Conservation (phyloP, 2,329 filamentous ascomycete genomes). For the Colletotrichum viniferum region DNA sequence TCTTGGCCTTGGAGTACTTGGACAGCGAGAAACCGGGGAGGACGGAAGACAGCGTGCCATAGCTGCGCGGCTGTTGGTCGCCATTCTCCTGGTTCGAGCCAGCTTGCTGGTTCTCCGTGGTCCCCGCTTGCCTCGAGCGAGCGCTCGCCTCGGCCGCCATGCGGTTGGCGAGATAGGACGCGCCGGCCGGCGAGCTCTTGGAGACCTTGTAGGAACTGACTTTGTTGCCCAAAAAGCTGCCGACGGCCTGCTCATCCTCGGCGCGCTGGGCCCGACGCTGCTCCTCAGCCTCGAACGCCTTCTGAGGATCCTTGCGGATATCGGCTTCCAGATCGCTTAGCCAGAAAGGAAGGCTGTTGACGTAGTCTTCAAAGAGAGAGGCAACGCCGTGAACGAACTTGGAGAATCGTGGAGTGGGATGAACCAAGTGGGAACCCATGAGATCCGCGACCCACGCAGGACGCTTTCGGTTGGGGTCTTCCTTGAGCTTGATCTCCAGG, state of each 20-base stretch:
- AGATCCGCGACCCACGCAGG: constrained; percentile 90
- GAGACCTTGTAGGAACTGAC: constrained; percentile 61
- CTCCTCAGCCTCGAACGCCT: constrained; percentile 90
- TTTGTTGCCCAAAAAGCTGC: constrained; percentile 76
- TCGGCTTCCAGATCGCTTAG: constrained; percentile 89
- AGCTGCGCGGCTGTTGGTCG: constrained; percentile 36
- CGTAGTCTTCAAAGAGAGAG: constrained; percentile 90
- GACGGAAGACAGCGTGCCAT: constrained; percentile 70
- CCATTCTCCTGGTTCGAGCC: constrained; percentile 37
- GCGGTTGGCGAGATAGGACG: constrained; percentile 65
- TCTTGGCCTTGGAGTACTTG: constrained; percentile 69
- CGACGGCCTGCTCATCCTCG: constrained; percentile 87
- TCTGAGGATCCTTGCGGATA: constrained; percentile 90
- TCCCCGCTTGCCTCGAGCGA: constrained; percentile 27
- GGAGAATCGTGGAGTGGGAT: constrained; percentile 87
- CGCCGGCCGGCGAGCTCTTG: constrained; percentile 70
- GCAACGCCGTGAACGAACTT: constrained; percentile 97
- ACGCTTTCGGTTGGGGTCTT: constrained; percentile 67
- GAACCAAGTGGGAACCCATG: constrained; percentile 90
- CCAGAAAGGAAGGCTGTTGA: constrained; percentile 98
- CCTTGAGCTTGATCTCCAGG: constrained; percentile 88
- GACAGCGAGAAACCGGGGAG: constrained; percentile 84
- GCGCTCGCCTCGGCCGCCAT: constrained; percentile 51
- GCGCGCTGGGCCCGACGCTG: constrained; percentile 79
- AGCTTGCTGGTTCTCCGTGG: constrained; percentile 23